Evolutionary conservation across 1,284 basidiomycete genomes (phyloP).

Genomic region (Puccinia triticina): DNA sequence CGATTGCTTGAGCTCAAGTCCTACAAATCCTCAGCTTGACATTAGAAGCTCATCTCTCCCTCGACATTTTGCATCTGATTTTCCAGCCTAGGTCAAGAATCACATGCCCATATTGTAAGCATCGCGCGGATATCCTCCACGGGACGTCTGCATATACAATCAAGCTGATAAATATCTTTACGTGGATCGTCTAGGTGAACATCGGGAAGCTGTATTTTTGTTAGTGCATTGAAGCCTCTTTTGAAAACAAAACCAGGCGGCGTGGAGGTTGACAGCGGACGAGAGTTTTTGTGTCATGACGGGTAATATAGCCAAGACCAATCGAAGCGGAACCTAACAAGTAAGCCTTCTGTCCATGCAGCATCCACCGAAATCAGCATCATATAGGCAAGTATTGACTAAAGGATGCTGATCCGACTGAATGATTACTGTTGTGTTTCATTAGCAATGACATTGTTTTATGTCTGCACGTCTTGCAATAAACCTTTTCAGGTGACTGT

Average conservation of each 20-base stretch:
- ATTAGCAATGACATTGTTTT: slow-evolving; percentile 51
- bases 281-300: not conserved
- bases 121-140: not conserved
- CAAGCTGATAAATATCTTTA: not conserved
- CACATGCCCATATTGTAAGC: slow-evolving; percentile 44
- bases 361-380: too few relatives aligned
- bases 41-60: not conserved
- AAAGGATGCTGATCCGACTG: too few relatives aligned
- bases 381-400: not conserved
- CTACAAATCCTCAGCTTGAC: not conserved
- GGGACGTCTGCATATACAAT: not conserved
- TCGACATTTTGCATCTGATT: not conserved
- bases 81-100: slow-evolving; percentile 41
- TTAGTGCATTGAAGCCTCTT: slow-evolving; percentile 2
- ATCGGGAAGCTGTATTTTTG: slow-evolving; percentile 52
- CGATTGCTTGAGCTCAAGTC: not conserved
- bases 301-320: slow-evolving; percentile 44
- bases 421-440: too few relatives aligned
- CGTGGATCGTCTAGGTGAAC: slow-evolving; percentile 33
- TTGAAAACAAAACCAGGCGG: not conserved
- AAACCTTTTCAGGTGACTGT: slow-evolving; percentile 31
- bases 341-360: not conserved
- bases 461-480: slow-evolving; percentile 50
- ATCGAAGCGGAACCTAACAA: slow-evolving; percentile 48
- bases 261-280: not conserved